Base-by-base conservation (phyloP, 2,329 filamentous ascomycete species). In the Salinomyces thailandicus region DNA sequence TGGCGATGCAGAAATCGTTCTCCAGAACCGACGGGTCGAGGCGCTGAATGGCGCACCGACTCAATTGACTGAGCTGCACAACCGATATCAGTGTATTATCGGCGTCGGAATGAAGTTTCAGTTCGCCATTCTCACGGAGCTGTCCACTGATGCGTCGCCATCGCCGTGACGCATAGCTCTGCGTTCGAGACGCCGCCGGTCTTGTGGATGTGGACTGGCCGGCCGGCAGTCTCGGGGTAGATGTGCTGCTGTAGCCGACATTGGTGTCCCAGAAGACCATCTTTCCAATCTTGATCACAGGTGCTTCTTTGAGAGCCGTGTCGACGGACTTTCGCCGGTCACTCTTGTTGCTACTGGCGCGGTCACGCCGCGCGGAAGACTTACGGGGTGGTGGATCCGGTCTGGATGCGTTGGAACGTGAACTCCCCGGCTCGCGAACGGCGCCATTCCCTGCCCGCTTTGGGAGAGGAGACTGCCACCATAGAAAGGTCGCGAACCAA, bases 121-220 rank as follows among this genome's bases (percentile, higher is more conserved):
- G 80, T 54, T 93, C 85, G 39, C 91, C 91, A 50, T 94, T 94
- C 55, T 96, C 91, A 48, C 93, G 84, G 16, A 98, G 68, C 13
- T 91, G 93, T 59, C 87, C 95, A 18, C 86, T 95, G 3, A 96
- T 85, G 45, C 76, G 76, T 50, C 83, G 77, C 91, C 91, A 96
- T 8, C 80, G 73, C n/a, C 69, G 66, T 31, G 71, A 71, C 35
- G 72, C 64, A 24, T 71, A 64, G 47, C 69, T 72, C 51, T 75
- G 70, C 48, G 75, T 64, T 39, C 69, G 66, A 49, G 72, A 69
- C 5, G 67, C 68, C 17, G 68, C 70, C 9, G 72, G 66, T 17
- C 71, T 35, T 19, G 43, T 39, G 12, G 48, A 37, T 13, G 41
- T 44, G 15, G 45, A 38, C 11, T 18, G 43, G n/a, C 44, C 46